phyloP scores from a whole-genome alignment of 345 rosid genomes.

The Citrus reticulata region DNA sequence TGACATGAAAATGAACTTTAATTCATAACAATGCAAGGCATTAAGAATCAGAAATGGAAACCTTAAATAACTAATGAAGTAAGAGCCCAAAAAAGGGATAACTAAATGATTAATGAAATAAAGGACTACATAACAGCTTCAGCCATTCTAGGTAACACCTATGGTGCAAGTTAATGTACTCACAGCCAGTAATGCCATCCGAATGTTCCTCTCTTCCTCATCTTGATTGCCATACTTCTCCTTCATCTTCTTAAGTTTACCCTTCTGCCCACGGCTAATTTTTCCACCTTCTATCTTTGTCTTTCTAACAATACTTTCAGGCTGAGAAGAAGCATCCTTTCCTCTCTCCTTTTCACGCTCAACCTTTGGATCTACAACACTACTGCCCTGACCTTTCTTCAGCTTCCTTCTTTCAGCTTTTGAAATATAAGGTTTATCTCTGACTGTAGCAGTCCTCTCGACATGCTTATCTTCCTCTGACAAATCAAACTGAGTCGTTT shows the following conservation, averaged over 20 bases:
- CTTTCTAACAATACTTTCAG: conserved; percentile 34
- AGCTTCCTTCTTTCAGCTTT: conserved; percentile 93
- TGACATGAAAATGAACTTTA: not conserved
- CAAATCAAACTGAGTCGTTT: conserved; percentile 37
- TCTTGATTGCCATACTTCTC: conserved; percentile 97
- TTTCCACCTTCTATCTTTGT: conserved; percentile 60
- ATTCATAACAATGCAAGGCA: not conserved
- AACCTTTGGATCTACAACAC: conserved; percentile 23
- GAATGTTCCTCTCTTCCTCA: conserved; percentile 82
- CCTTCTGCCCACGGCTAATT: conserved; percentile 78
- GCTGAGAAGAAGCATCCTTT: conserved; percentile 29
- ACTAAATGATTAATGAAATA: not conserved
- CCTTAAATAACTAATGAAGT: not conserved
- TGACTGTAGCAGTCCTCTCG: conserved; percentile 38
- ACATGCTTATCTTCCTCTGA: conserved; percentile 37
- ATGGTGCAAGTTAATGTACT: conserved; percentile 31
- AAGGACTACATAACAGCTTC: not conserved
- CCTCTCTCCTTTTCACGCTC: conserved; percentile 45
- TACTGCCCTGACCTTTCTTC: conserved; percentile 64
- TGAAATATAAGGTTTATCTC: conserved; percentile 72
- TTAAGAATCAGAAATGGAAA: not conserved
- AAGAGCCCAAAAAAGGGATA: not conserved
- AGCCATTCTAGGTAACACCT: not conserved
- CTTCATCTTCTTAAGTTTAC: conserved; percentile 95
- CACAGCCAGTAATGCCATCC: conserved; percentile 90